Base-by-base conservation (phyloP, 1,284 basidiomycete genomes). In the Ustilago vetiveriae region DNA sequence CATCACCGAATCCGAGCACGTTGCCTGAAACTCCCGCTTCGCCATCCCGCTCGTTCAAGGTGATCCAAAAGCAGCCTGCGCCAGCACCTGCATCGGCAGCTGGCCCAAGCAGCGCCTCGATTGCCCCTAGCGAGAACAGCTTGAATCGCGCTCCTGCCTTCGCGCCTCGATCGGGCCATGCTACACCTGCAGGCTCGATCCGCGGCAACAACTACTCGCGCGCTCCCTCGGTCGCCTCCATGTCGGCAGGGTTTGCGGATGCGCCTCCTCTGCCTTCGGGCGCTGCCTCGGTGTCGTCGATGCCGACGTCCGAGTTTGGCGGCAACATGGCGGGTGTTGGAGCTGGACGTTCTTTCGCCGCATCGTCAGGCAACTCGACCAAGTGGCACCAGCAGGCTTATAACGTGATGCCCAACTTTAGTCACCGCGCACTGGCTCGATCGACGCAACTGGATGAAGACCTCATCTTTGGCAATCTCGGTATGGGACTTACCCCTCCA, bases 351-450 rank as follows among this genome's bases (percentile, higher is more conserved):
- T 54, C 67, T 14, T 70, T 53, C 17, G 57, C 48, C 17, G 49
- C 57, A 8, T 65, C 60, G 22, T 62, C 57, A 26, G 63, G 49
- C 39, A 62, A 71, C 63, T 71, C 68, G 52, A 71, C 68, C 38
- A 71, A 71, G 46, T 71, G 68, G 68, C 68, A 71, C 40, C 68
- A 71, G 51, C 63, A 66, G 55, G 43, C 40, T 26, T 71, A 71
- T 53, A 66, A 71, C 44, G 24, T 71, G 24, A 71, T 71, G 63
- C 68, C 68, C 51, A 71, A 66, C 47, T 71, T 66, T 26, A 58
- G 40, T 36, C 42, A 55, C 21, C 30, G 68, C 6, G 57, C 68
- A 5, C 11, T 71, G 43, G 54, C 68, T n/a, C 55, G 68, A 11
- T 71, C 68, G 29, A 63, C 62, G 38, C 68, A 62, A 36, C 38